Evolutionary conservation across 2,329 filamentous ascomycete genomes (phyloP), one percentile per base, ranked within the genome.

Genomic region (Nannizziopsis barbatae): DNA sequence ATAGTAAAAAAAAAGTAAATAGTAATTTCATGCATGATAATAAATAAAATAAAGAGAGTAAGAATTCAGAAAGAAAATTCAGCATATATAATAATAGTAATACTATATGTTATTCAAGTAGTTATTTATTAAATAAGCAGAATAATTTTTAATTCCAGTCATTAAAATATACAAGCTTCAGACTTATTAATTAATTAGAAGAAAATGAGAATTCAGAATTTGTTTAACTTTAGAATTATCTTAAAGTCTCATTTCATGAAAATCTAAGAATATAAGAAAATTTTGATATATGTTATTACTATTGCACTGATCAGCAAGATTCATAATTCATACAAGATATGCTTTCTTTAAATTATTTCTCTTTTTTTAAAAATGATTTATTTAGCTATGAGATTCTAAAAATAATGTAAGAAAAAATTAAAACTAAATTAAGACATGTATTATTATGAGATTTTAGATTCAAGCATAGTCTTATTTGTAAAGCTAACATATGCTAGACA

Each of bases 401-500:
- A 17, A 37, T 14, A 30, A 33, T 22, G 30, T 7, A 45, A 31
- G 10, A 27, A 31, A 45, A 45, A 38, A 30, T 44, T 20, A 27
- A n/a, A 7, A 27, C 22, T 38, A 46, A 46, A 40, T 32, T 46
- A 46, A 46, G 44, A 35, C 36, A 31, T 37, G 36, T 20, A 45
- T 45, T 36, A 38, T 22, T 38, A 36, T 46, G 44, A 35, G 44
- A 35, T 46, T 40, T 27, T 27, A 27, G 22, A 7, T 3, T 7
- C 22, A 15, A 46, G 44, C 36, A 46, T 35, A 35, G 36, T 35
- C 36, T 39, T 39, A 8, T n/a, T 12, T 20, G 39, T 46, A 46
- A 22, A 35, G 44, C 44, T 33, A 15, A 32, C 33, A 45, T 11
- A 45, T 45, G 43, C 32, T 33, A 45, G 20, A 15, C 37, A 40